Percentiles rank a stretch among this genome's conserved stretches.
These are phyloP conservation scores for Apiotrichum brassicae DNA, from an alignment of 1,284 basidiomycete species.

Conservation along the genomic window DNA sequence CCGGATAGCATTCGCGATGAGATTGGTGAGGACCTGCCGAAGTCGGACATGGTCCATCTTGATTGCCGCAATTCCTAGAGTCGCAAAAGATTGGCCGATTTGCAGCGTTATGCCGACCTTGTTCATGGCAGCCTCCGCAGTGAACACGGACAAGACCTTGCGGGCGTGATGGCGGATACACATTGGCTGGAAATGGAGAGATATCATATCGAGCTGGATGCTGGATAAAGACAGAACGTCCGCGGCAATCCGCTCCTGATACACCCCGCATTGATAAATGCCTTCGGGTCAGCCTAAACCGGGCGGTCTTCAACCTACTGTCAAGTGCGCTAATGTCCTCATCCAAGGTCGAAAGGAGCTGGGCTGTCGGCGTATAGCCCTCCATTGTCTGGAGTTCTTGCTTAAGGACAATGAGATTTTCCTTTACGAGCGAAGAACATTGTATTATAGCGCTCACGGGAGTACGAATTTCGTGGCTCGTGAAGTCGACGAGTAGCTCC, in stretches of 20 bases:
- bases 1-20: constrained; percentile 27
- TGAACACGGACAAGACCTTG: constrained; percentile 39
- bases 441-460: constrained; percentile 44
- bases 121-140: constrained; percentile 36
- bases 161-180: constrained; percentile 38
- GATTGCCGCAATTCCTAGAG: constrained; percentile 23
- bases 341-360: constrained; percentile 37
- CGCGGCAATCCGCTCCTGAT: constrained; percentile 47
- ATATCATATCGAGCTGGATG: constrained; percentile 40
- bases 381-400: constrained; percentile 28
- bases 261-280: constrained; percentile 11
- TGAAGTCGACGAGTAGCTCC: constrained; percentile 44
- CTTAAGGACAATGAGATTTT: constrained; percentile 35
- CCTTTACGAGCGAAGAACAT: constrained; percentile 42
- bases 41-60: constrained; percentile 44
- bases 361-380: constrained; percentile 33
- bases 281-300: constrained; percentile 8
- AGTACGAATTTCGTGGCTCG: constrained; percentile 44
- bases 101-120: constrained; percentile 28
- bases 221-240: constrained; percentile 46
- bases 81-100: constrained; percentile 26
- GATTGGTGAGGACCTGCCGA: constrained; percentile 34
- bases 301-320: constrained; percentile 3
- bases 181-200: constrained; percentile 30
- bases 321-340: constrained; percentile 32